A percentile compares a stretch with the other conserved stretches of the same genome.
phyloP scores from a whole-genome alignment of 768 basidiomycete genomes.

The Steccherinum ochraceum region DNA sequence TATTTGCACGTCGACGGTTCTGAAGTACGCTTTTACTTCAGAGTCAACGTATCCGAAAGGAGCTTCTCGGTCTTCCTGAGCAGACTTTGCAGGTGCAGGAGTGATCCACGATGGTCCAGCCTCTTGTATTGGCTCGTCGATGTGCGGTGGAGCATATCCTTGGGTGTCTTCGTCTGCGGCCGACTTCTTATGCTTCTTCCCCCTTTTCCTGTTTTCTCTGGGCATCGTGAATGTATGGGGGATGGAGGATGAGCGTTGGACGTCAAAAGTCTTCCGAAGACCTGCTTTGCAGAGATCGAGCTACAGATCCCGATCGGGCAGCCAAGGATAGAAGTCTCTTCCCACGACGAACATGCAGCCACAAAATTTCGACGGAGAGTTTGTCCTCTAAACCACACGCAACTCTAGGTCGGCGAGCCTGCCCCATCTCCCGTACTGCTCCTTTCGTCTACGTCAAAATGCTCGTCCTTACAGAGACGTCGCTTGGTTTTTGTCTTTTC shows the following conservation, averaged over 20 bases:
- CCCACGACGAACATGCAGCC: not conserved
- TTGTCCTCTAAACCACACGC: too few species aligned
- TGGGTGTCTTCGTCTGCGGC: conserved; percentile 24
- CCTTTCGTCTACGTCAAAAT: conserved; percentile 38
- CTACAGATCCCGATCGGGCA: too few species aligned
- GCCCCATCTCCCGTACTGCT: not conserved
- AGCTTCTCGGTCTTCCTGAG: conserved; percentile 50
- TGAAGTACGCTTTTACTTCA: conserved; percentile 90
- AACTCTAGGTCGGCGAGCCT: too few species aligned
- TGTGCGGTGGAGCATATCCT: too few species aligned
- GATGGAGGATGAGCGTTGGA: not conserved
- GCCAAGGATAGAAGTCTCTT: too few species aligned
- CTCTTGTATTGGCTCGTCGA: conserved; percentile 12
- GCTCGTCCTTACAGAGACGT: conserved; percentile 95
- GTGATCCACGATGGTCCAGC: conserved; percentile 71
- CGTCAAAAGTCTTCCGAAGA: too few species aligned
- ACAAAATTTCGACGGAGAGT: not conserved
- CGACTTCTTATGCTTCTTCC: conserved; percentile 64
- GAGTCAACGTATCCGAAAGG: conserved; percentile 88
- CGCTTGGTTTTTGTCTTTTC: conserved; percentile 97
- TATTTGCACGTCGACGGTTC: conserved; percentile 82
- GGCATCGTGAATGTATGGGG: conserved; percentile 44
- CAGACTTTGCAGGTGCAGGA: conserved; percentile 26
- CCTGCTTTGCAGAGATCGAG: too few species aligned
- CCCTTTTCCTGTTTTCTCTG: conserved; percentile 67